Percentiles rank a stretch among this genome's conserved stretches.
phyloP scores from a whole-genome alignment of 176 grass and related monocot genomes.

The Eleusine indica region DNA sequence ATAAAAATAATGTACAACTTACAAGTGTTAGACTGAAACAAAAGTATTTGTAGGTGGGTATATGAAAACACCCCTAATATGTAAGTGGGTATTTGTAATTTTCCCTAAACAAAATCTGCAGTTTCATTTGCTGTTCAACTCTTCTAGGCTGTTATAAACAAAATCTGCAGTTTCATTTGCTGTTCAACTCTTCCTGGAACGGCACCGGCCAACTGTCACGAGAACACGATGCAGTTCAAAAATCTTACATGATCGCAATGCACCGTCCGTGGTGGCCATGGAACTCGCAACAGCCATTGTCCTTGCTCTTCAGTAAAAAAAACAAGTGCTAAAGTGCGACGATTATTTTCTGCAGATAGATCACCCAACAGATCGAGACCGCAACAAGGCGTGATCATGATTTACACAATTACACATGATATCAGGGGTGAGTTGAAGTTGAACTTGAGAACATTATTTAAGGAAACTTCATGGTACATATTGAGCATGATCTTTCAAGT shows the following conservation, averaged over 20 bases:
- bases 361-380: not conserved
- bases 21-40: too few species aligned
- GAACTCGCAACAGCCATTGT: not conserved
- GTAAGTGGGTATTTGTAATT: too few species aligned
- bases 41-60: too few species aligned
- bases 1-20: too few species aligned
- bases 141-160: not conserved
- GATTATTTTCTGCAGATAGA: not conserved
- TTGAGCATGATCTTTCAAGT: slow-evolving; percentile 14
- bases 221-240: not conserved
- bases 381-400: not conserved
- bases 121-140: not conserved
- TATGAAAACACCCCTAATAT: too few species aligned
- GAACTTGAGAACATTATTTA: slow-evolving; percentile 8
- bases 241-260: not conserved
- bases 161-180: not conserved
- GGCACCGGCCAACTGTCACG: not conserved
- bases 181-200: not conserved
- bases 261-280: not conserved
- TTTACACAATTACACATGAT: slow-evolving; percentile 28
- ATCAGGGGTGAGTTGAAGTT: slow-evolving; percentile 8
- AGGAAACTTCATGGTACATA: slow-evolving; percentile 9
- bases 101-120: not conserved
- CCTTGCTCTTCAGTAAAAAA: not conserved
- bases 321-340: not conserved